Base-by-base conservation (phyloP, 345 rosid genomes). In the Heritiera fomes region DNA sequence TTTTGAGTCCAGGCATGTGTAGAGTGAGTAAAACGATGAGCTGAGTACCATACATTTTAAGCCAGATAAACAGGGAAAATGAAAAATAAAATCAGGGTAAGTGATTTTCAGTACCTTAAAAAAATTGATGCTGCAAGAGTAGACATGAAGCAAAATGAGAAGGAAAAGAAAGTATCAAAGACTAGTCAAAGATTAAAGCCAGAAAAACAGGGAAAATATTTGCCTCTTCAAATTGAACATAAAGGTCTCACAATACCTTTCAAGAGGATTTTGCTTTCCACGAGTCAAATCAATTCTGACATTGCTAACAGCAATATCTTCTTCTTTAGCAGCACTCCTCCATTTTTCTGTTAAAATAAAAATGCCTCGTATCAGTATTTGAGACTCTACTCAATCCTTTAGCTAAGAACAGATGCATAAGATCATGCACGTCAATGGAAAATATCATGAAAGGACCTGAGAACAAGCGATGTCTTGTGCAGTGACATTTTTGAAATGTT, bases 381-480 rank as follows among this genome's bases (percentile, higher is more conserved):
- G 63, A 77, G 18, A 47, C 40, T 65, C 30, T 14, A 47, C 64
- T 68, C 34, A 30, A 55, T 76, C 62, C 18, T 49, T 47, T 17
- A 15, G 41, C 14, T 61, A 53, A 62, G 32, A 64, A 14, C 17
- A 75, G 17, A 64, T 28, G 65, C 15, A 17, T 20, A 52, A 14
- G 62, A 41, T 68, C 40, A 45, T 64, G 59, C 12, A 75, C 3
- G 17, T 65, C 17, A 14, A 43, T 6, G 50, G 75, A 7, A 62
- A 63, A 60, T 18, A 40, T 46, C 53, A 62, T 12, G 63, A 53
- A 50, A 72, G 43, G 38, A 95, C 98, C 99, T 92, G 97, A 66
- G 96, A 95, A 82, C 99, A 93, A 83, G 90, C 87, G 81, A 95
- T 95, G 78, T 95, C 99, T 80, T 89, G 89, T 3, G 98, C 88